Percentiles rank a stretch among this genome's conserved stretches.
phyloP scores from a whole-genome alignment of 2,329 filamentous ascomycete species.

The Parastagonospora nodorum region DNA sequence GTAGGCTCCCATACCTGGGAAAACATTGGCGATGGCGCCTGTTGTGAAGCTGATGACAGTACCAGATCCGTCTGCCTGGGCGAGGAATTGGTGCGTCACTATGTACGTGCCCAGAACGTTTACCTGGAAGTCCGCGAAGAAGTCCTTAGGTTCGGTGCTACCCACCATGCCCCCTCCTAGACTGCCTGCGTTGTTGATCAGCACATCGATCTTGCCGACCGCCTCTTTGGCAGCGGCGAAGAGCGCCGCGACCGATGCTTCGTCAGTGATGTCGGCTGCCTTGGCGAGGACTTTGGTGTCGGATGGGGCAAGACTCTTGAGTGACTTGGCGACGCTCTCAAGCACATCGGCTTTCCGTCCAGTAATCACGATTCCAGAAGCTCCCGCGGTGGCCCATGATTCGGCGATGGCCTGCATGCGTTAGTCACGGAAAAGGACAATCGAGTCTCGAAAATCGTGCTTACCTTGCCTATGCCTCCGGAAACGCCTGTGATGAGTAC shows the following conservation, averaged over 20 bases:
- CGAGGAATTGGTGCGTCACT: constrained; percentile 14
- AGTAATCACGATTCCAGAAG: constrained; percentile 27
- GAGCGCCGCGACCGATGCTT: constrained; percentile 18
- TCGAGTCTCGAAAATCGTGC: not conserved
- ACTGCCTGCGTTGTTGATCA: constrained; percentile 22
- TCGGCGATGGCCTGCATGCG: constrained; percentile 23
- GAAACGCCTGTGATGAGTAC: constrained; percentile 26
- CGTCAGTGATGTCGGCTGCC: constrained; percentile 24
- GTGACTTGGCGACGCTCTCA: constrained; percentile 12
- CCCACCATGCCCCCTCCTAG: constrained; percentile 3
- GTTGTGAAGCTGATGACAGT: not conserved
- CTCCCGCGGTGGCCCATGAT: constrained; percentile 31
- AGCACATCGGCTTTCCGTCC: constrained; percentile 28
- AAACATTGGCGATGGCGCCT: not conserved
- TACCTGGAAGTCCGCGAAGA: constrained; percentile 19
- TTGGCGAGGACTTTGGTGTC: constrained; percentile 22
- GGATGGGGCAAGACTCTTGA: constrained; percentile 16
- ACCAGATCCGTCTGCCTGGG: not conserved
- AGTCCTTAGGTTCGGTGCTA: constrained; percentile 7
- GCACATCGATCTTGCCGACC: constrained; percentile 19
- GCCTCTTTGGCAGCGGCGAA: constrained; percentile 14
- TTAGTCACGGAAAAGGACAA: not conserved
- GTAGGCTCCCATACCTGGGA: constrained; percentile 27
- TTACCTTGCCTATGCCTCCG: constrained; percentile 21
- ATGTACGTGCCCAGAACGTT: constrained; percentile 23